Conservation (phyloP, 2,329 filamentous ascomycete genomes). For the Verticillium tricorpus region DNA sequence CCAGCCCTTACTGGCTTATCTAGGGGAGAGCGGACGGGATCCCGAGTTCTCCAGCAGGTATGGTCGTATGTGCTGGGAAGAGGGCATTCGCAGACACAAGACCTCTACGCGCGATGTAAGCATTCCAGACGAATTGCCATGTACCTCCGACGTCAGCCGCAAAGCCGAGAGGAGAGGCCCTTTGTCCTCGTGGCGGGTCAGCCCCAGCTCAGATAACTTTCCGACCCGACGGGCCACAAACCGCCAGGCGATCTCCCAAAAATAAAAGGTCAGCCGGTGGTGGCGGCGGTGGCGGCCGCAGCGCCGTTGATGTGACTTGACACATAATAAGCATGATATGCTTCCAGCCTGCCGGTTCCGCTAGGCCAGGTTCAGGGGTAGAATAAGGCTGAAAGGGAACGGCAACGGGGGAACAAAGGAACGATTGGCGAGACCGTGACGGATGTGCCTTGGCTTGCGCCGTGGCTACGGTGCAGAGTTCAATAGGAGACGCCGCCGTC, state of each 20-base stretch:
- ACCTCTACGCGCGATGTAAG: too few species aligned
- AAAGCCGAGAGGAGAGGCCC: not conserved
- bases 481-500: not conserved
- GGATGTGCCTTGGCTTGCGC: too few species aligned
- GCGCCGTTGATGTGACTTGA: not conserved
- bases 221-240: not conserved
- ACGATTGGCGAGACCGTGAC: not conserved
- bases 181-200: not conserved
- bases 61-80: not conserved
- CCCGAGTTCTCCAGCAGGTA: not conserved
- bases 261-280: not conserved
- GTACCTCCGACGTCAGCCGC: not conserved
- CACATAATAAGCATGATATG: not conserved
- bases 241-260: not conserved
- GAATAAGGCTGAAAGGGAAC: not conserved
- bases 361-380: not conserved
- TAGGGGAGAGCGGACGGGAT: not conserved
- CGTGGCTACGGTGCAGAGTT: not conserved
- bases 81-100: not conserved
- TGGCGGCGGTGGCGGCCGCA: not conserved
- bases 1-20: not conserved
- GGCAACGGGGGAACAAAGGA: not conserved
- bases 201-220: not conserved
- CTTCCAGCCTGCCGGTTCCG: not conserved
- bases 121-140: too few species aligned